phyloP scores from a whole-genome alignment of 2,329 filamentous ascomycete genomes.

The Colletotrichum plurivorum region DNA sequence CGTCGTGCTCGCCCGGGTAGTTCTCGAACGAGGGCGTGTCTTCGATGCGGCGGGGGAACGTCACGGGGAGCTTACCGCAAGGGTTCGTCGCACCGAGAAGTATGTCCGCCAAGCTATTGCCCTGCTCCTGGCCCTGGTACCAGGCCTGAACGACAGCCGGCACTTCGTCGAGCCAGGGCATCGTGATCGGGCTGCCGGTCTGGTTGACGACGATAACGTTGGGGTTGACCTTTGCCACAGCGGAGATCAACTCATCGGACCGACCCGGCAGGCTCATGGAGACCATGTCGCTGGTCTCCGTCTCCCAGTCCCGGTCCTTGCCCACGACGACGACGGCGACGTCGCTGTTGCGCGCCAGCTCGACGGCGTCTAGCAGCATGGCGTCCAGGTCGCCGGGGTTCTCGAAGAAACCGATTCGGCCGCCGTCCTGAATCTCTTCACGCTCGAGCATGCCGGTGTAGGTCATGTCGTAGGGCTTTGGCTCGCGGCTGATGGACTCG shows the following conservation, averaged over 20 bases:
- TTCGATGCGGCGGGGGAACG: slow-evolving; percentile 70
- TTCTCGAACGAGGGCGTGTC: slow-evolving; percentile 77
- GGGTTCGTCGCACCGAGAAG: slow-evolving; percentile 75
- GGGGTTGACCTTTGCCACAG: slow-evolving; percentile 1
- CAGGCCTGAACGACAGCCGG: slow-evolving; percentile 75
- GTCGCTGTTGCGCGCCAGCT: not conserved
- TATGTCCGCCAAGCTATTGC: slow-evolving; percentile 76
- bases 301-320: slow-evolving; percentile 18
- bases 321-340: slow-evolving; percentile 20
- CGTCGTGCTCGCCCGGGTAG: slow-evolving; percentile 60
- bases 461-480: too few species aligned
- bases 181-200: slow-evolving; percentile 51
- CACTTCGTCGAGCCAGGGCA: slow-evolving; percentile 68
- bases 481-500: too few species aligned
- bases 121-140: slow-evolving; percentile 79
- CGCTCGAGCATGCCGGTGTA: too few species aligned
- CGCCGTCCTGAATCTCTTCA: too few species aligned
- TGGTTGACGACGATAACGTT: not conserved
- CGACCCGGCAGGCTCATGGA: slow-evolving; percentile 1
- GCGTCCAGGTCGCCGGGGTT: too few species aligned
- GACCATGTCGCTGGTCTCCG: slow-evolving; percentile 12
- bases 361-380: not conserved
- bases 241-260: slow-evolving; percentile 40
- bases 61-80: slow-evolving; percentile 73
- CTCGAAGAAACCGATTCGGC: too few species aligned